Conservation (phyloP, 192 early-diverging fungal genomes). For the Backusella australiensis region DNA sequence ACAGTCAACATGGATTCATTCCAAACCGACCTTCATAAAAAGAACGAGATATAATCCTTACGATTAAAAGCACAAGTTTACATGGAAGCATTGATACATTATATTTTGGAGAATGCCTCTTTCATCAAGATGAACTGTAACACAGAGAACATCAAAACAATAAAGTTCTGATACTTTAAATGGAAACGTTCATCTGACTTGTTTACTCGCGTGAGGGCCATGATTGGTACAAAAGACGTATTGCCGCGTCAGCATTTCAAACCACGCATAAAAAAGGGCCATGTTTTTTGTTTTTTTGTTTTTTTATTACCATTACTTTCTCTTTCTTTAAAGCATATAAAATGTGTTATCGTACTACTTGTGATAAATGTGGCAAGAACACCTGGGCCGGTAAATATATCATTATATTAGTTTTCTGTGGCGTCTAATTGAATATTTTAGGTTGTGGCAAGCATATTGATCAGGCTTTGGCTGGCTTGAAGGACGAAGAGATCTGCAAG, state of each 20-base stretch:
- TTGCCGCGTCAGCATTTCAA: conserved; percentile 10
- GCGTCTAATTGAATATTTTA: neutral
- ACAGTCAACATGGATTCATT: too few species aligned
- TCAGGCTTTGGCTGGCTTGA: conserved; percentile 27
- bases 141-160: too few species aligned
- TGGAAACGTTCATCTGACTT: too few species aligned
- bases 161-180: too few species aligned
- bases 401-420: neutral
- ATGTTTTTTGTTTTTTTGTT: neutral
- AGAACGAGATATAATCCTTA: too few species aligned
- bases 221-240: neutral
- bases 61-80: too few species aligned
- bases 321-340: neutral
- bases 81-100: too few species aligned
- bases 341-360: conserved; percentile 31
- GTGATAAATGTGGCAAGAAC: conserved; percentile 19
- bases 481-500: conserved; percentile 25
- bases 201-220: too few species aligned
- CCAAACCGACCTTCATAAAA: too few species aligned
- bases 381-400: conserved; percentile 24
- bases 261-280: neutral
- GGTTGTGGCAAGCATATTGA: conserved; percentile 29
- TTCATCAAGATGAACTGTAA: too few species aligned
- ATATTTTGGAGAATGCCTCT: too few species aligned
- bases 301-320: neutral